Percentiles rank a stretch among this genome's conserved stretches.
Conservation (phyloP, 2,329 filamentous ascomycete genomes). For the Epichloe amarillans region DNA sequence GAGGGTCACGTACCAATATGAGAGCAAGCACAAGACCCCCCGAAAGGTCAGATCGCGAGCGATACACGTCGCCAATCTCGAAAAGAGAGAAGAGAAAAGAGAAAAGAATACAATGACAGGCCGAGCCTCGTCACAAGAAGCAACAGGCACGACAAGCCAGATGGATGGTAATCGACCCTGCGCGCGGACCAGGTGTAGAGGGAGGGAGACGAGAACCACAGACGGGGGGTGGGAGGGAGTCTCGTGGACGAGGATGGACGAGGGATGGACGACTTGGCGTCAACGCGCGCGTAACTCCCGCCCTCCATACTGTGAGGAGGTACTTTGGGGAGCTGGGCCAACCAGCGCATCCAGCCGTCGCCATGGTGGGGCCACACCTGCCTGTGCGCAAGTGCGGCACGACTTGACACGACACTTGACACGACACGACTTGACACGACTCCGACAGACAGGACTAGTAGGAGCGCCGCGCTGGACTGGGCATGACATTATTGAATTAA, state of each 20-base stretch:
- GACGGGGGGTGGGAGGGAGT: constrained; percentile 5
- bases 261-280: background rate
- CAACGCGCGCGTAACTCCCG: background rate
- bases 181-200: constrained; percentile 6
- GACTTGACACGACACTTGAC: too few species aligned
- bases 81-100: background rate
- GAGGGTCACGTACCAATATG: background rate
- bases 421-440: too few species aligned
- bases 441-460: too few species aligned
- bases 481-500: too few species aligned
- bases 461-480: too few species aligned
- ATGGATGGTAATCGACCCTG: constrained; percentile 5
- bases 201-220: constrained; percentile 3
- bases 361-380: too few species aligned
- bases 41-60: background rate
- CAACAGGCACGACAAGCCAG: constrained; percentile 3
- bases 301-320: background rate
- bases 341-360: background rate
- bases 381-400: too few species aligned
- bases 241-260: background rate
- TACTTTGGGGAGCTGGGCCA: background rate
- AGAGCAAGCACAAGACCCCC: background rate
- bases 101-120: constrained; percentile 1
- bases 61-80: background rate
- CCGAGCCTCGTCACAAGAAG: constrained; percentile 2